phyloP scores from a whole-genome alignment of 2,329 filamentous ascomycete genomes.

The Orbilia javanica region DNA sequence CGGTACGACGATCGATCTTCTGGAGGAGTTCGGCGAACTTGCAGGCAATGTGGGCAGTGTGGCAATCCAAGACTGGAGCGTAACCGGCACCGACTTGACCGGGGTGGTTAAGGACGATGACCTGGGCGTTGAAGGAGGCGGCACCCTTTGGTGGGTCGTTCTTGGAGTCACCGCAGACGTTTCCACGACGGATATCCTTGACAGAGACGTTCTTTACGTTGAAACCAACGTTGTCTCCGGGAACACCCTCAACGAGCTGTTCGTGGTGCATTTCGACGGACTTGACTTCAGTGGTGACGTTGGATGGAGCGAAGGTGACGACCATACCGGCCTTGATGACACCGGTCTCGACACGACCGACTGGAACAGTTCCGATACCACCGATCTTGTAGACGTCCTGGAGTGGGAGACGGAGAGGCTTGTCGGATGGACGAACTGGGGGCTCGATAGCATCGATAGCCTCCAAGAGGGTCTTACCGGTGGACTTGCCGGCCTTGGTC shows the following conservation, averaged over 20 bases:
- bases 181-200: conserved; percentile 99
- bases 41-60: conserved; percentile 99
- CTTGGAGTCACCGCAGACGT: conserved; percentile 99
- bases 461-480: conserved; percentile 98
- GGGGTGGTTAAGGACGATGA: conserved; percentile 99
- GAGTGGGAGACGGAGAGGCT: conserved; percentile 99
- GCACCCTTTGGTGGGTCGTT: conserved; percentile 92
- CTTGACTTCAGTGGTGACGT: conserved; percentile 99
- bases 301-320: conserved; percentile 97
- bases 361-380: conserved; percentile 97
- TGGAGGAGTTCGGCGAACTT: conserved; percentile 99
- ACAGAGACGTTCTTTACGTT: conserved; percentile 99
- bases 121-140: conserved; percentile 98
- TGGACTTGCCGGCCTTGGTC: conserved; percentile 85
- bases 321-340: conserved; percentile 90
- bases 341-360: conserved; percentile 99
- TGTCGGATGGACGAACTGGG: conserved; percentile 93
- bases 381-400: conserved; percentile 99
- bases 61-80: conserved; percentile 98
- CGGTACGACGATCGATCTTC: conserved; percentile 99
- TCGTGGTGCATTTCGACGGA: conserved; percentile 94
- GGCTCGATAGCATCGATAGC: conserved; percentile 97
- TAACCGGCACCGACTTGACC: conserved; percentile 99
- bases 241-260: conserved; percentile 93
- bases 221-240: conserved; percentile 99